A percentile compares a stretch with the other conserved stretches of the same genome.
These are phyloP conservation scores for Cercospora zeae-maydis DNA, from an alignment of 2,329 filamentous ascomycete species.

Conservation along the genomic window DNA sequence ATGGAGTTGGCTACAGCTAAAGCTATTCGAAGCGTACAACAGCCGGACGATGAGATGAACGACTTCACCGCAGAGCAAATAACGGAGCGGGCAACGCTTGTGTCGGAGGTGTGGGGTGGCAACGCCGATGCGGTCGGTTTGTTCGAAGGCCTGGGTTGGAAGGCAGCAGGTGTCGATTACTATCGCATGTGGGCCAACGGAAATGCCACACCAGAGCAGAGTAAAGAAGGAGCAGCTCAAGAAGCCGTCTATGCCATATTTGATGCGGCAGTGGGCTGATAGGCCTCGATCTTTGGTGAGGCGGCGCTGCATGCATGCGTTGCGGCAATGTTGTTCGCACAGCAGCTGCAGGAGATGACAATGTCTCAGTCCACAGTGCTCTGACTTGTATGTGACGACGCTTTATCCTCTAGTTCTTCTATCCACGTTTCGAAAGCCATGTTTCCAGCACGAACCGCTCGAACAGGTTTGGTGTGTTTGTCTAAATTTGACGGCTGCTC, in stretches of 20 bases:
- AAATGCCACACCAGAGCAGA: conserved; percentile 34
- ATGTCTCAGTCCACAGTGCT: conserved; percentile 1
- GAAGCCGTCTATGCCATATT: not conserved
- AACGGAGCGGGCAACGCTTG: not conserved
- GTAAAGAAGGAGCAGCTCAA: conserved; percentile 26
- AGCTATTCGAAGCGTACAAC: not conserved
- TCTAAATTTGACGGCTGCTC: conserved; percentile 32
- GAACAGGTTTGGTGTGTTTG: conserved; percentile 55
- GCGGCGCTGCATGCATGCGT: not conserved
- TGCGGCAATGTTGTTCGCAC: not conserved
- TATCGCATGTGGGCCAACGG: conserved; percentile 41
- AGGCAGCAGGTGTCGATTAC: conserved; percentile 32
- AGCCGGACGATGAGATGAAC: not conserved
- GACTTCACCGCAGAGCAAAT: not conserved
- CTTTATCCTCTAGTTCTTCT: conserved; percentile 49
- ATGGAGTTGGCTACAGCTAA: not conserved
- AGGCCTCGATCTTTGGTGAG: not conserved
- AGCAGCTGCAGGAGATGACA: not conserved
- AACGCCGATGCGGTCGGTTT: conserved; percentile 27
- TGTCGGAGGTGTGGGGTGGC: not conserved
- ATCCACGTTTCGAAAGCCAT: conserved; percentile 67
- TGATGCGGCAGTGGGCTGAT: not conserved
- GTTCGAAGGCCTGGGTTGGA: conserved; percentile 38
- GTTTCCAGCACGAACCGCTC: conserved; percentile 61
- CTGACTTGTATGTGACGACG: conserved; percentile 2